Percentiles rank a stretch among this genome's conserved stretches.
phyloP scores from a whole-genome alignment of 2,329 filamentous ascomycete genomes.

The Nigrograna mackinnonii region DNA sequence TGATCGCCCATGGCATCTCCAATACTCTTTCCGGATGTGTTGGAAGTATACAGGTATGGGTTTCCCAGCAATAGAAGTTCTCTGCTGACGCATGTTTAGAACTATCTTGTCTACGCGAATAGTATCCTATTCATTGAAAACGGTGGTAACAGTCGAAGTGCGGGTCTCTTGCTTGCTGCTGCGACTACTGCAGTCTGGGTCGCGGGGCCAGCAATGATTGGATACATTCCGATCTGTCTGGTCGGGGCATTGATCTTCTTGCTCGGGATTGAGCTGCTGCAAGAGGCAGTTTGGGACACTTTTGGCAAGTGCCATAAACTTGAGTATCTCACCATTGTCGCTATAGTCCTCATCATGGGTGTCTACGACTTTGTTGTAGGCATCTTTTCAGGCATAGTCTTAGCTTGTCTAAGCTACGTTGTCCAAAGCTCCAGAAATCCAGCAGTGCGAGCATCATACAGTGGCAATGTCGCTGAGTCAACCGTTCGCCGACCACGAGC shows the following conservation, averaged over 20 bases:
- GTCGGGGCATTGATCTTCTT: constrained; percentile 95
- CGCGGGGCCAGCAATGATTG: constrained; percentile 84
- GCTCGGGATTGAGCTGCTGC: constrained; percentile 86
- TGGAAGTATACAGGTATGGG: constrained; percentile 74
- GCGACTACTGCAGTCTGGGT: constrained; percentile 83
- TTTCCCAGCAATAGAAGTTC: background rate
- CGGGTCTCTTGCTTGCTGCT: constrained; percentile 80
- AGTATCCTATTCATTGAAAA: constrained; percentile 96
- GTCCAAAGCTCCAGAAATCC: constrained; percentile 90
- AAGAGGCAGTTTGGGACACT: constrained; percentile 86
- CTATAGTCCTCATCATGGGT: constrained; percentile 94
- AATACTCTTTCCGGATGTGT: constrained; percentile 85
- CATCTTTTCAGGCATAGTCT: constrained; percentile 86
- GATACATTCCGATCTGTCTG: constrained; percentile 95
- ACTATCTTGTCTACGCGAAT: constrained; percentile 97
- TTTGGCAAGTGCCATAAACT: constrained; percentile 84
- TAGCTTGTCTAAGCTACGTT: constrained; percentile 89
- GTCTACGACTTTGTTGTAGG: constrained; percentile 95
- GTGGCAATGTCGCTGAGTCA: constrained; percentile 84
- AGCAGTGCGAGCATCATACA: constrained; percentile 87
- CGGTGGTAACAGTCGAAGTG: constrained; percentile 83
- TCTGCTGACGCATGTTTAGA: constrained; percentile 54
- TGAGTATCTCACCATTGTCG: constrained; percentile 87
- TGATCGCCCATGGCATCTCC: constrained; percentile 90
- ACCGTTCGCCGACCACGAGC: constrained; percentile 90